Evolutionary conservation across 2,329 filamentous ascomycete genomes (phyloP).

Genomic region (Fusarium armeniacum): DNA sequence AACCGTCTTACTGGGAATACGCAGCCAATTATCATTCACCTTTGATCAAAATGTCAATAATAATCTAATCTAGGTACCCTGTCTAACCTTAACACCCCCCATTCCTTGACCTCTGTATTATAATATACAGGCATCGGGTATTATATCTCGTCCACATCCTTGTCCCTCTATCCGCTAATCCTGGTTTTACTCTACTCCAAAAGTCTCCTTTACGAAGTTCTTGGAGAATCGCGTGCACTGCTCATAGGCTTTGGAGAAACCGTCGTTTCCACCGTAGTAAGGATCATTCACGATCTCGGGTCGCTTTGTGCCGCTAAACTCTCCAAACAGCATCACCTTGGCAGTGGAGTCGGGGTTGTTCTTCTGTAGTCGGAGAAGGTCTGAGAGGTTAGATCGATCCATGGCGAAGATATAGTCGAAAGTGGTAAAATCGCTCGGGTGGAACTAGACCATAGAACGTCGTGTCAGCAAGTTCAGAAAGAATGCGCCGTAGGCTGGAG

Average conservation of each 20-base stretch:
- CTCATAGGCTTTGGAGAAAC: slow-evolving; percentile 88
- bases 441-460: slow-evolving; percentile 58
- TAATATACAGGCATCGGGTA: slow-evolving; percentile 45
- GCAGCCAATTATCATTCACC: slow-evolving; percentile 30
- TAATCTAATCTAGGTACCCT: slow-evolving; percentile 17
- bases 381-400: slow-evolving; percentile 84
- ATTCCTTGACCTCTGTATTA: slow-evolving; percentile 27
- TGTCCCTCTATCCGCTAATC: background rate
- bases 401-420: slow-evolving; percentile 98
- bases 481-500: background rate
- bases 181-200: slow-evolving; percentile 42
- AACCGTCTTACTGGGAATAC: slow-evolving; percentile 25
- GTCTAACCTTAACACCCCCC: slow-evolving; percentile 16
- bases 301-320: slow-evolving; percentile 75
- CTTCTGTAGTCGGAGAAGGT: slow-evolving; percentile 73
- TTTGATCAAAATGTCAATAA: slow-evolving; percentile 22
- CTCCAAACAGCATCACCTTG: slow-evolving; percentile 86
- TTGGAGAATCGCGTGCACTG: slow-evolving; percentile 83
- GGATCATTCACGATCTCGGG: slow-evolving; percentile 86
- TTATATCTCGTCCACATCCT: slow-evolving; percentile 37
- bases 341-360: slow-evolving; percentile 71
- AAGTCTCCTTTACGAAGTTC: slow-evolving; percentile 77
- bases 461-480: slow-evolving; percentile 17
- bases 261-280: slow-evolving; percentile 88
- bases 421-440: slow-evolving; percentile 78